Evolutionary conservation across 306 rosid genomes (phyloP), one percentile per base, ranked within the genome.

Genomic region (Purshia tridentata): DNA sequence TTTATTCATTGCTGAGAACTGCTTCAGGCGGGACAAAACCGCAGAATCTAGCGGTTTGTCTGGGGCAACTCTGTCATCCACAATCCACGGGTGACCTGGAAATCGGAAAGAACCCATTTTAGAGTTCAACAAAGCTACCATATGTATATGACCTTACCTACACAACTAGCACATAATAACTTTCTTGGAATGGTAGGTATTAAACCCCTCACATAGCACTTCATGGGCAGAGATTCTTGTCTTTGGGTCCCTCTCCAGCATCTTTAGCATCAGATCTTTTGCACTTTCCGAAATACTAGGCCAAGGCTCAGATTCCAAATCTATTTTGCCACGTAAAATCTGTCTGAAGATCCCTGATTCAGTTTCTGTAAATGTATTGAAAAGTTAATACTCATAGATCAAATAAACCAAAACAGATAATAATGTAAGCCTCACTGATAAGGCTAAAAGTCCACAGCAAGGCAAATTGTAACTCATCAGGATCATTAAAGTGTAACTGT

Each of bases 21-120:
- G 96, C 76, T 92, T 92, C 78, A 92, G 85, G 56, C 98, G 96
- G 35, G 98, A 76, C 86, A 92, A 82, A 81, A 92, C 98, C 70
- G 98, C 98, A 72, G 96, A 89, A 75, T 88, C 96, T 74, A 92
- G 79, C 59, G 98, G 96, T 64, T 85, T 85, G 84, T 92, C 96
- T 0, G 98, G 98, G 58, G 98, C 96, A 81, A 89, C 86, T 53
- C n/a, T 81, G 72, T 89, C 98, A 78, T 92, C 98, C 42, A 84
- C 76, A 59, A 92, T 92, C 98, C 98, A 92, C 22, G 98, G 96
- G 83, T 92, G 85, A 74, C 98, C 98, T 92, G 82, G 72, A 29
- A 23, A 49, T 76, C 60, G 37, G 18, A 82, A 68, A n/a, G n/a
- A 81, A 53, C 60, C 64, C 76, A 67, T 18, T 44, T 55, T 20